Evolutionary conservation across 2,329 filamentous ascomycete species (phyloP).

Genomic region (Sporothrix globosa): DNA sequence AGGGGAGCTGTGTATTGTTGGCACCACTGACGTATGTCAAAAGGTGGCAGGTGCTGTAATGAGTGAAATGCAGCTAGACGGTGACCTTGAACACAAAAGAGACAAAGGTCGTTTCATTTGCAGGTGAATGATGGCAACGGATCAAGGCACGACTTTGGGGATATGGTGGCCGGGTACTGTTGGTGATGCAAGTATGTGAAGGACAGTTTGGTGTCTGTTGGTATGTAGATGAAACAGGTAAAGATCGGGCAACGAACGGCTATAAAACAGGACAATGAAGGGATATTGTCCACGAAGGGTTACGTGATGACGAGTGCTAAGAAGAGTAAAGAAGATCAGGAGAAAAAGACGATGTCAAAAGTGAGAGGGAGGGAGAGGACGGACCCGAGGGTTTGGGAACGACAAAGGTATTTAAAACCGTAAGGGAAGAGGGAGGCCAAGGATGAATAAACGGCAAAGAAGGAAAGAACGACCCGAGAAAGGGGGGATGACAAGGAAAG

Average conservation of each 20-base stretch:
- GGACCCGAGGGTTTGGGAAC: constrained; percentile 21
- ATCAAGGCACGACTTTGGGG: too few relatives aligned
- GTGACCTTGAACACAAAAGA: too few relatives aligned
- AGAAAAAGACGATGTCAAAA: not conserved
- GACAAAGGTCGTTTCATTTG: constrained; percentile 3
- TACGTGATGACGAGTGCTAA: not conserved
- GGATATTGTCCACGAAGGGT: not conserved
- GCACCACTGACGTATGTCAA: not conserved
- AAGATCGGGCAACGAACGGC: not conserved
- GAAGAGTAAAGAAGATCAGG: not conserved
- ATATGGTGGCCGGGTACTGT: not conserved
- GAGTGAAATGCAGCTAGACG: not conserved
- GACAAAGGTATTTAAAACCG: constrained; percentile 12
- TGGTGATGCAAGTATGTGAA: not conserved
- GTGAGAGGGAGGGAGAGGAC: not conserved
- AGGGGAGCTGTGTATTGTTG: not conserved
- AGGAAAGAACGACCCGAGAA: not conserved
- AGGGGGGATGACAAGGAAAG: not conserved
- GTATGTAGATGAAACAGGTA: not conserved
- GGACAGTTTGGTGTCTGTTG: not conserved
- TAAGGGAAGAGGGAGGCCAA: not conserved
- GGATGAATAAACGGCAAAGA: not conserved
- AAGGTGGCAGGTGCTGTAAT: not conserved
- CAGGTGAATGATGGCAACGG: not conserved
- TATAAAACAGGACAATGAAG: not conserved